phyloP scores from a whole-genome alignment of 208 protist species.

The Crithidia brevicula region DNA sequence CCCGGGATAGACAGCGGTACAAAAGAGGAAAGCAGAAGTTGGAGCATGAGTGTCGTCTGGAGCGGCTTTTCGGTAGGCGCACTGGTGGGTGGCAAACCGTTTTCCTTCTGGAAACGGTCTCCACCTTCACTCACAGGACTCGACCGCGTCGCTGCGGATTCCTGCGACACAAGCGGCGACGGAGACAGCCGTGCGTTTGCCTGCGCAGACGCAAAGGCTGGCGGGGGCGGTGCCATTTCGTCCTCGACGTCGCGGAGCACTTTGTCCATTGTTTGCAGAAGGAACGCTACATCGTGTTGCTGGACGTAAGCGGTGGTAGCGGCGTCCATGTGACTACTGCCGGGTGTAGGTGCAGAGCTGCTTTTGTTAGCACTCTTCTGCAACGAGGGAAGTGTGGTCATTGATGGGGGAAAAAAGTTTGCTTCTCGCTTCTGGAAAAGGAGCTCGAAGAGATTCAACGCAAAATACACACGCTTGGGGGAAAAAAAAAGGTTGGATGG shows the following conservation, averaged over 20 bases:
- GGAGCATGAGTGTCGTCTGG: slow-evolving; percentile 7
- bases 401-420: no score
- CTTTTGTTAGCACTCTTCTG: background rate
- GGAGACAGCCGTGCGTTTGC: background rate
- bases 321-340: background rate
- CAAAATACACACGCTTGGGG: no score
- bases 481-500: no score
- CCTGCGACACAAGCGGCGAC: background rate
- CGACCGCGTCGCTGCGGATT: background rate
- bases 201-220: background rate
- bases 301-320: slow-evolving; percentile 18
- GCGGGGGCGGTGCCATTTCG: background rate
- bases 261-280: background rate
- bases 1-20: slow-evolving; percentile 1
- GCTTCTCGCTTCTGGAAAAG: no score
- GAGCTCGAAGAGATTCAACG: no score
- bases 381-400: no score
- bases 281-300: slow-evolving; percentile 5
- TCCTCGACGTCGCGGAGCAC: slow-evolving; percentile 6
- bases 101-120: no score
- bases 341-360: background rate
- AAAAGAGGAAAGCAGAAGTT: slow-evolving; percentile 21
- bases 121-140: slow-evolving; percentile 3
- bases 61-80: background rate
- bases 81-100: background rate